Conservation (phyloP, 257 asterid genomes). For the Parsonsia alboflavescens region DNA sequence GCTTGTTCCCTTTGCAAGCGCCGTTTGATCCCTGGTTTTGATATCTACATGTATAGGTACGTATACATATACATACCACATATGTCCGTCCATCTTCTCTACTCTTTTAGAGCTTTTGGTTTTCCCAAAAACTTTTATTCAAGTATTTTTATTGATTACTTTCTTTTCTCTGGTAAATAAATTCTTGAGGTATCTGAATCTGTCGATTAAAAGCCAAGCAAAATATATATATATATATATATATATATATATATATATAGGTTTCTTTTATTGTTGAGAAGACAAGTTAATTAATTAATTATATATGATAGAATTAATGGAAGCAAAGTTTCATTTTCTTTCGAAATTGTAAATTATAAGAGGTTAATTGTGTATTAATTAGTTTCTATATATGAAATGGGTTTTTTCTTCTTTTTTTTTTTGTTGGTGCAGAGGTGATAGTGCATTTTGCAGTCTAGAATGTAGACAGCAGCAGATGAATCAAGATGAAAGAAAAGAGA, state of each 20-base stretch:
- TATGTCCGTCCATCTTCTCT: no score
- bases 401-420: no score
- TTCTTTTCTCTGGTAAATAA: not conserved
- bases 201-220: not conserved
- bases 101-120: not conserved
- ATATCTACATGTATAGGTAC: constrained; percentile 87
- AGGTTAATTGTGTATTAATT: no score
- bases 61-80: no score
- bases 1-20: constrained; percentile 68
- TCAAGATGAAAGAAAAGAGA: constrained; percentile 70
- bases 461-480: constrained; percentile 74
- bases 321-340: not conserved
- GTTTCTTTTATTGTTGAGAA: not conserved
- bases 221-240: not conserved
- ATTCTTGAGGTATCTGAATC: not conserved
- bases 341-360: not conserved
- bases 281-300: not conserved
- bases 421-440: constrained; percentile 65
- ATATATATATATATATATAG: not conserved
- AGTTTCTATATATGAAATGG: no score
- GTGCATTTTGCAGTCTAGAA: constrained; percentile 84
- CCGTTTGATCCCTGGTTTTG: constrained; percentile 63
- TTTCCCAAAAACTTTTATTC: no score
- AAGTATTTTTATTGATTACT: no score
- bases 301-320: not conserved